phyloP scores from a whole-genome alignment of 352 stramenopile species.

The Globisporangium cystogenes region DNA sequence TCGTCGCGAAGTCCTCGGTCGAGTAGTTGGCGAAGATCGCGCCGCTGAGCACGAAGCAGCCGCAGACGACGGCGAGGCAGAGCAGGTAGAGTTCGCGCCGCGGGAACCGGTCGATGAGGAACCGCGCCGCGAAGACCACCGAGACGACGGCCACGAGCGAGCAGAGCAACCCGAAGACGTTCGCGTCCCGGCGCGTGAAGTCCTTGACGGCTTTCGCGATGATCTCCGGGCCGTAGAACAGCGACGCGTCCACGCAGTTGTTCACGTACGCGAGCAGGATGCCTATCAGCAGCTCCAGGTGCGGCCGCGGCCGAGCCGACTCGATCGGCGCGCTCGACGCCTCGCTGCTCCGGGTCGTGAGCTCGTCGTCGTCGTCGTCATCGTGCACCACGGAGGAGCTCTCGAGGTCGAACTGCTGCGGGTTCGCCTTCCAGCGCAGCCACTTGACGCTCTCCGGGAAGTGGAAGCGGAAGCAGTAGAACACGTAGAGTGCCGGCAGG shows the following conservation, averaged over 20 bases:
- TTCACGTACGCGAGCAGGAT: constrained; percentile 83
- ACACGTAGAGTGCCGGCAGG: constrained; percentile 66
- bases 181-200: constrained; percentile 60
- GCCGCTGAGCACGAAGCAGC: constrained; percentile 60
- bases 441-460: constrained; percentile 81
- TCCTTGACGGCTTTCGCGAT: constrained; percentile 58
- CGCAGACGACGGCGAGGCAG: constrained; percentile 59
- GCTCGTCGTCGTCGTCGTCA: constrained; percentile 16
- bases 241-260: constrained; percentile 82
- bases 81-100: constrained; percentile 69
- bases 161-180: constrained; percentile 72
- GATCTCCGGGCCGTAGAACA: constrained; percentile 86
- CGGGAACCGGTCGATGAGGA: constrained; percentile 62
- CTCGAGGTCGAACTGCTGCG: constrained; percentile 42
- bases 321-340: background rate
- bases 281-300: constrained; percentile 66
- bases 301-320: constrained; percentile 17
- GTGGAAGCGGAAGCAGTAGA: constrained; percentile 68
- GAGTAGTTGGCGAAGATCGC: constrained; percentile 67
- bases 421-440: constrained; percentile 63
- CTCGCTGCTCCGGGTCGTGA: constrained; percentile 6
- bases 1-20: constrained; percentile 50
- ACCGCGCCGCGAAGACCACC: constrained; percentile 59
- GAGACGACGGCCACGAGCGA: constrained; percentile 60
- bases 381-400: constrained; percentile 19